Percentiles rank a stretch among this genome's conserved stretches.
Evolutionary conservation across 139 green algal species (phyloP).

Genomic region (Volvox reticuliferus): DNA sequence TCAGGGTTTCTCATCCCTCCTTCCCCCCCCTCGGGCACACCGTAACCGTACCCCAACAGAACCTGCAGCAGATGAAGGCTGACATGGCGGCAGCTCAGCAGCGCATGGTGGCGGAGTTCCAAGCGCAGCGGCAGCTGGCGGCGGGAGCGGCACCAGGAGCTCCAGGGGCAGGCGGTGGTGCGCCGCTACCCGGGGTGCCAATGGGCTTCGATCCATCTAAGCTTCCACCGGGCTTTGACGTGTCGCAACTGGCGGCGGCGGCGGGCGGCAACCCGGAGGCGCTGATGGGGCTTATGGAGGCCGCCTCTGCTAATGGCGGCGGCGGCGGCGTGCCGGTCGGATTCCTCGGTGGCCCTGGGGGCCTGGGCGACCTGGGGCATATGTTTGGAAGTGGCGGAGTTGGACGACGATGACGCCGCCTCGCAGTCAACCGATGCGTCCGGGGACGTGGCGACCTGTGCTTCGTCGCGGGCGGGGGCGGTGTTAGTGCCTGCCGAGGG

Average conservation of each 20-base stretch:
- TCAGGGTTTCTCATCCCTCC: not conserved
- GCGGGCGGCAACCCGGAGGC: constrained; percentile 5
- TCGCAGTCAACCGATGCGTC: not conserved
- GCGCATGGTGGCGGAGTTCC: constrained; percentile 46
- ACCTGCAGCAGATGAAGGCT: constrained; percentile 52
- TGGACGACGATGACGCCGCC: not conserved
- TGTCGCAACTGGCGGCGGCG: constrained; percentile 22
- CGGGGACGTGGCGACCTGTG: not conserved
- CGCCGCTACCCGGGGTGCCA: not conserved
- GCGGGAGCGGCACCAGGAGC: not conserved
- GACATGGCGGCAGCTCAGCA: constrained; percentile 53
- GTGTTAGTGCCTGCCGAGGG: not conserved
- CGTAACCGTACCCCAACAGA: not conserved
- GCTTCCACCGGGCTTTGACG: constrained; percentile 30
- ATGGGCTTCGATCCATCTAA: not conserved
- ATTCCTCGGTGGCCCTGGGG: not conserved
- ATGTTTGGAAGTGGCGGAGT: constrained; percentile 13
- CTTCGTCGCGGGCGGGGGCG: not conserved
- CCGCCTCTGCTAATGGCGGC: not conserved
- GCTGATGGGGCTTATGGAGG: not conserved
- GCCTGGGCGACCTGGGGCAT: not conserved
- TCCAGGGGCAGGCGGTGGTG: not conserved
- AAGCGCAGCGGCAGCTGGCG: constrained; percentile 18
- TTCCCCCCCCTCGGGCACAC: not conserved
- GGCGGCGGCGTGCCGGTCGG: not conserved